Evolutionary conservation across 208 protist species (phyloP), one percentile per base, ranked within the genome.

Genomic region (Trypanosoma scelopori): DNA sequence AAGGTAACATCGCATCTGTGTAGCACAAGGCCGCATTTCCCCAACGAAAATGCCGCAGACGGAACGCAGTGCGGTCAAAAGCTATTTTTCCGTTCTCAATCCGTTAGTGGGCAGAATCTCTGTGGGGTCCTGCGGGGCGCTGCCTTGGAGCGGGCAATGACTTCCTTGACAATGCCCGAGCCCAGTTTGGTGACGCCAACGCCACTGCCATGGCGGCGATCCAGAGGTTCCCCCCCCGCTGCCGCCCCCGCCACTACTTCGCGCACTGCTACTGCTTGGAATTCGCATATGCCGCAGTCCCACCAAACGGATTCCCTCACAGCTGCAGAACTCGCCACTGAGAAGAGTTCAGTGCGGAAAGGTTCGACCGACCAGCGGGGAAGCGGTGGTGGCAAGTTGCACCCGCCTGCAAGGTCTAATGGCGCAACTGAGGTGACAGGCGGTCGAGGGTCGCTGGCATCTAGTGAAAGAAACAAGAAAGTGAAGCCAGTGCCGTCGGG

Each of bases 121-220:
- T n/a, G 18, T 37, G 42, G 49, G 45, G 20, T n/a, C 0, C 18
- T 32, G 4, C 46, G 35, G 18, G 1, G 23, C 18, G 15, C 27
- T 30, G 7, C 28, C 16, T 30, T 73, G 22, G 61, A 74, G 47
- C 49, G 68, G 3, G 59, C 61, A 43, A 52, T 62, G 53, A 74
- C 68, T 37, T 67, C 60, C 4, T 47, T 61, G 25, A 45, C 18
- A 20, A 47, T 74, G 52, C 60, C 68, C 15, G 68, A 74, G 43
- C 60, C 58, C 28, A 39, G 37, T 22, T 25, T 18, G 25, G 23
- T 41, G 39, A 55, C 49, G 3, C 35, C 45, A 23, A 57, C 0
- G 16, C 41, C 47, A 1, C 9, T 50, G 4, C 56, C 46, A 57
- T 35, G 30, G 30, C 30, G 48, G 22, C 55, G 30, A 27, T 37